A percentile compares a stretch with the other conserved stretches of the same genome.
phyloP scores from a whole-genome alignment of 2,329 filamentous ascomycete species.

The Fusarium sp. region DNA sequence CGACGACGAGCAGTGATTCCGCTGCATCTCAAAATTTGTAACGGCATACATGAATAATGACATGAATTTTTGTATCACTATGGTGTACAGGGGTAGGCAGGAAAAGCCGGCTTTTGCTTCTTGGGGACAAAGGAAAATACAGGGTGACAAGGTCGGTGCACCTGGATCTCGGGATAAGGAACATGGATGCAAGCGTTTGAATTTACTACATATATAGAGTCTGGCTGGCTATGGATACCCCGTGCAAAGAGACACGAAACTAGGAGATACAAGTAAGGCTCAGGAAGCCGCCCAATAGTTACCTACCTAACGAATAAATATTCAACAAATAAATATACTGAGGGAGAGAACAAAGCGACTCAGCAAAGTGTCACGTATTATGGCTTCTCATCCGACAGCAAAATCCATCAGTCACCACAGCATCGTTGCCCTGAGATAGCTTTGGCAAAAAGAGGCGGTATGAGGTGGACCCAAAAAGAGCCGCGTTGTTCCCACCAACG shows the following conservation, averaged over 20 bases:
- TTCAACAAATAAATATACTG: background rate
- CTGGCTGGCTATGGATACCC: constrained; percentile 37
- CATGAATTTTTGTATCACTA: constrained; percentile 28
- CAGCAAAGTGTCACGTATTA: background rate
- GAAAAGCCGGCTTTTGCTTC: constrained; percentile 4
- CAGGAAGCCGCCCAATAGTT: constrained; percentile 14
- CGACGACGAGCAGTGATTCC: constrained; percentile 45
- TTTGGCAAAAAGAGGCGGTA: background rate
- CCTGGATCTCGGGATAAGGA: constrained; percentile 13
- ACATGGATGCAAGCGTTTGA: constrained; percentile 16
- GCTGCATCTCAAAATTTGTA: constrained; percentile 30
- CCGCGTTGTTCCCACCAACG: constrained; percentile 26
- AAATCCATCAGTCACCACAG: background rate
- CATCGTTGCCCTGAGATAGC: background rate
- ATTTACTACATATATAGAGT: constrained; percentile 27
- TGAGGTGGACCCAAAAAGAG: constrained; percentile 36
- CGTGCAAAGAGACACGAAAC: constrained; percentile 30
- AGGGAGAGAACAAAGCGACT: background rate
- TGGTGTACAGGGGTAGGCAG: constrained; percentile 3
- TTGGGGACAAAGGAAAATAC: background rate
- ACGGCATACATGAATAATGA: constrained; percentile 32
- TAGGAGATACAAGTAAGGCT: constrained; percentile 5
- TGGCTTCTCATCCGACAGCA: background rate
- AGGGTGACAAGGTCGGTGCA: constrained; percentile 18
- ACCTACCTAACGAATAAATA: constrained; percentile 2